These are phyloP conservation scores for Arabidopsis lyrata DNA, from an alignment of 441 rosid species.

Conservation along the genomic window DNA sequence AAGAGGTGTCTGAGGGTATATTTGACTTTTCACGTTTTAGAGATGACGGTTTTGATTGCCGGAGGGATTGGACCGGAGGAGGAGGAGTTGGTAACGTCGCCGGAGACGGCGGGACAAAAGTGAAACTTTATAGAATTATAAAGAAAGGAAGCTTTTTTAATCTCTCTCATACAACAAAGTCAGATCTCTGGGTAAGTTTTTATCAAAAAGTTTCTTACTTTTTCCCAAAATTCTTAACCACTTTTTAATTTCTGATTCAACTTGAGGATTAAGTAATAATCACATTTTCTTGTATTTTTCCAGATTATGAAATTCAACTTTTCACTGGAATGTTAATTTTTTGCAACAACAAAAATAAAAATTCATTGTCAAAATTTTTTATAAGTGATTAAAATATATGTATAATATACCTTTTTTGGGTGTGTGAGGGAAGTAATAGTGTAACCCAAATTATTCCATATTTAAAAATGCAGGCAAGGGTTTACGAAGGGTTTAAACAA, in stretches of 20 bases:
- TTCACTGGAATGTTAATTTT: not conserved
- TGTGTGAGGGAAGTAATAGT: constrained; percentile 19
- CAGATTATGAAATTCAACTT: not conserved
- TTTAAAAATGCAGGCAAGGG: constrained; percentile 56
- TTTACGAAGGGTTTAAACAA: constrained; percentile 66
- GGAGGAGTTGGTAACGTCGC: not conserved
- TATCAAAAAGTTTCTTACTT: constrained; percentile 24
- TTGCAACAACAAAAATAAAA: not conserved
- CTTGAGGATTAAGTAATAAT: no score
- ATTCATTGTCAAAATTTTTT: not conserved
- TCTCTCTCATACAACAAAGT: constrained; percentile 52
- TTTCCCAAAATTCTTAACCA: not conserved
- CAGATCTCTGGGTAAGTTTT: constrained; percentile 63
- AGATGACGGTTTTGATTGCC: constrained; percentile 20
- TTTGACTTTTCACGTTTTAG: constrained; percentile 40
- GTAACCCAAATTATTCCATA: constrained; percentile 30
- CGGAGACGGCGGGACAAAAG: constrained; percentile 42
- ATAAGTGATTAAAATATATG: not conserved
- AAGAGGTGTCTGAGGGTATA: constrained; percentile 38
- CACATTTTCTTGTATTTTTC: not conserved
- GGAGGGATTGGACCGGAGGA: constrained; percentile 32
- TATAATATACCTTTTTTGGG: constrained; percentile 6
- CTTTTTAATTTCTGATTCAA: not conserved
- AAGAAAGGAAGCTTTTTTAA: constrained; percentile 50
- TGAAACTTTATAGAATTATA: constrained; percentile 49